Conservation (phyloP, 2,329 filamentous ascomycete genomes). For the Talaromyces pinophilus region DNA sequence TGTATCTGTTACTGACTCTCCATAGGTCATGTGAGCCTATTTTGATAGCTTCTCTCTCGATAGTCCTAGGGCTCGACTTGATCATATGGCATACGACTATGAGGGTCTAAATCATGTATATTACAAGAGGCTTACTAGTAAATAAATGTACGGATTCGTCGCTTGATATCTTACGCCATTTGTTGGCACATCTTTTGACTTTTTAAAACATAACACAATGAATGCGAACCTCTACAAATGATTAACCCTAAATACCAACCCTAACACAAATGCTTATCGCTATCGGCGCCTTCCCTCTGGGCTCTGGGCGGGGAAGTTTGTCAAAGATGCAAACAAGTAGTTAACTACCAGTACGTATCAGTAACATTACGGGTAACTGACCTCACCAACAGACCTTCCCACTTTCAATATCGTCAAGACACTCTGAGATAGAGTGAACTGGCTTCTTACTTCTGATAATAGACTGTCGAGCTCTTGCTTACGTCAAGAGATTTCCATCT, state of each 20-base stretch:
- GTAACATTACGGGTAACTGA: background rate
- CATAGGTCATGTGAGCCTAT: constrained; percentile 23
- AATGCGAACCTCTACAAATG: background rate
- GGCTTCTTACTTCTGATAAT: background rate
- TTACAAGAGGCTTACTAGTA: background rate
- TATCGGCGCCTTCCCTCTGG: background rate
- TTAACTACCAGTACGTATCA: background rate
- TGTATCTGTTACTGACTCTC: background rate
- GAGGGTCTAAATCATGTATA: background rate
- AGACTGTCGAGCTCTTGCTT: too few relatives aligned
- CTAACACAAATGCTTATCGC: background rate
- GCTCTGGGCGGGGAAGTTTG: constrained; percentile 10
- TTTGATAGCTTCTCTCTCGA: background rate
- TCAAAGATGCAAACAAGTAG: constrained; percentile 11
- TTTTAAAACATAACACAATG: background rate
- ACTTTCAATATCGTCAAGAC: too few relatives aligned
- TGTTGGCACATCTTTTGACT: background rate
- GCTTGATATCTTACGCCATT: background rate
- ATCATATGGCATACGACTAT: background rate
- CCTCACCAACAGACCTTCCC: background rate
- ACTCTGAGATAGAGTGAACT: background rate
- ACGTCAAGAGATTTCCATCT: background rate
- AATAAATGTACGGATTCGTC: background rate
- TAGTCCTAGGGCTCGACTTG: background rate
- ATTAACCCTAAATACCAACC: background rate